These are phyloP conservation scores for Hydnum rufescens DNA, from an alignment of 768 basidiomycete species.

Conservation along the genomic window DNA sequence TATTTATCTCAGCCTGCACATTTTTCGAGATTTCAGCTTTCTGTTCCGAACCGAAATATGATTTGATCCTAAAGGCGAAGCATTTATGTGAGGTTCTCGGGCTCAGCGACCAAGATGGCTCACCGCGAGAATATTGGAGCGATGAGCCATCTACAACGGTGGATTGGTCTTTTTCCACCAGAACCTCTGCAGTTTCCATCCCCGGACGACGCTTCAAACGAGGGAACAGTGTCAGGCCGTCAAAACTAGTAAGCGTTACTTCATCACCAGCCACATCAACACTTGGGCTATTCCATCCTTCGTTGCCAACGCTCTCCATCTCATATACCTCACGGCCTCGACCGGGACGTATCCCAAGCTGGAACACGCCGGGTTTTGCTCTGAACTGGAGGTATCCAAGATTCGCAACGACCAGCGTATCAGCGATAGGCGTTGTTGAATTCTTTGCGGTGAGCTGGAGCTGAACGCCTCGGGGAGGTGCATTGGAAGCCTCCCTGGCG, in stretches of 20 bases:
- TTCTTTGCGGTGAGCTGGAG: slow-evolving; percentile 41
- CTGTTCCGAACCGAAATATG: slow-evolving; percentile 2
- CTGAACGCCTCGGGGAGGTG: slow-evolving; percentile 78
- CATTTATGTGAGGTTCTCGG: background rate
- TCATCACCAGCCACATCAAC: slow-evolving; percentile 50
- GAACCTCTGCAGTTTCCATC: slow-evolving; percentile 66
- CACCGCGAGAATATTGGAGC: background rate
- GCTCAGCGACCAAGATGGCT: background rate
- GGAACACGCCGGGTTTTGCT: slow-evolving; percentile 74
- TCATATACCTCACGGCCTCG: slow-evolving; percentile 60
- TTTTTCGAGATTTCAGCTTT: slow-evolving; percentile 11
- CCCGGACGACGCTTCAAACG: slow-evolving; percentile 47
- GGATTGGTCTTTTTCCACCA: slow-evolving; percentile 21
- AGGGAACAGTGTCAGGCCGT: slow-evolving; percentile 78
- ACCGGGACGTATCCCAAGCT: slow-evolving; percentile 64
- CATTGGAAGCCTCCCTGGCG: slow-evolving; percentile 52
- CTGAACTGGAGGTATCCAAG: slow-evolving; percentile 94
- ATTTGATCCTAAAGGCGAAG: slow-evolving; percentile 3
- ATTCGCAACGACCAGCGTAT: slow-evolving; percentile 87
- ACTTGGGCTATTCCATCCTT: slow-evolving; percentile 67
- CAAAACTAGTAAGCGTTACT: slow-evolving; percentile 73
- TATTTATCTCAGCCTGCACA: slow-evolving; percentile 71
- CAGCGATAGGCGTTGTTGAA: slow-evolving; percentile 32
- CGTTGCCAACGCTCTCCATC: slow-evolving; percentile 71
- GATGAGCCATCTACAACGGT: too few species aligned